phyloP scores from a whole-genome alignment of 2,329 filamentous ascomycete species.

The Pseudogymnoascus destructans region DNA sequence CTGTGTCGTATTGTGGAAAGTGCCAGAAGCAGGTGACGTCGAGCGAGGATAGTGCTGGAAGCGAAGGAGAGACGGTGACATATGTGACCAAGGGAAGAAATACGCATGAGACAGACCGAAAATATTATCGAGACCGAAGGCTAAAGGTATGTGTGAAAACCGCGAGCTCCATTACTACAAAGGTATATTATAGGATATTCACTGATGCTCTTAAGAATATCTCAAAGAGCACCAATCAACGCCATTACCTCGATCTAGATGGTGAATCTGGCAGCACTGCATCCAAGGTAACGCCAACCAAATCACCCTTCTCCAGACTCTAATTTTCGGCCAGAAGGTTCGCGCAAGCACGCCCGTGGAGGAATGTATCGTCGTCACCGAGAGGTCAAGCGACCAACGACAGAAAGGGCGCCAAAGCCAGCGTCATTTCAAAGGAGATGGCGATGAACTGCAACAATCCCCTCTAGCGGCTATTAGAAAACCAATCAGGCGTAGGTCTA shows the following conservation, averaged over 20 bases:
- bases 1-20: not conserved
- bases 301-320: not conserved
- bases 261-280: not conserved
- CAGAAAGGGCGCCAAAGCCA: not conserved
- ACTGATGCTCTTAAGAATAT: not conserved
- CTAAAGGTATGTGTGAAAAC: not conserved
- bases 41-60: not conserved
- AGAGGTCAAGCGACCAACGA: not conserved
- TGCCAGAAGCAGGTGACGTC: slow-evolving; percentile 2
- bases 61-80: not conserved
- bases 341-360: not conserved
- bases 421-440: not conserved
- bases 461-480: not conserved
- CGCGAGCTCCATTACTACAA: not conserved
- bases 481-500: not conserved
- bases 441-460: not conserved
- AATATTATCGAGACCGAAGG: slow-evolving; percentile 5
- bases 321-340: not conserved
- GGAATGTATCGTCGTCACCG: not conserved
- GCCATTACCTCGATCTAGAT: not conserved
- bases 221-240: not conserved
- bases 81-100: not conserved
- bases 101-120: not conserved
- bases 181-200: not conserved
- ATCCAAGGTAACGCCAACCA: slow-evolving; percentile 1